Base-by-base conservation (phyloP, 2,329 filamentous ascomycete species). In the Didymella lethalis region DNA sequence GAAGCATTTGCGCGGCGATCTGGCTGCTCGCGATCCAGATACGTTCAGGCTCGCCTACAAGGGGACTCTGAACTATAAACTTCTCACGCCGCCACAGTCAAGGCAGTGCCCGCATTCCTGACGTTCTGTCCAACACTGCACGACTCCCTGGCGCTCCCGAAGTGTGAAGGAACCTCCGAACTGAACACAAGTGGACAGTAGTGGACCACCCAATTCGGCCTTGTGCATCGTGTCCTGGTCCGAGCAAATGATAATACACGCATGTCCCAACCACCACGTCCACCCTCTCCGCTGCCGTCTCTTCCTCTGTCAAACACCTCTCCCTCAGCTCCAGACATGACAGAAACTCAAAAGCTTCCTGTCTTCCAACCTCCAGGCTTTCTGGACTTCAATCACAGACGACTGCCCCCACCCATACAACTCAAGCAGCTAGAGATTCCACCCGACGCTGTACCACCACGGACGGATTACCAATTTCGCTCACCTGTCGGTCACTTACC, bases 311-410 rank as follows among this genome's bases (percentile, higher is more conserved):
- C 76, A 57, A 74, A 71, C 62, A 64, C 69, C 49, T 69, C 67
- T 64, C 69, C 65, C 66, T 65, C 72, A 55, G 57, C 73, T 63
- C 61, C 72, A 72, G 73, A 72, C 58, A 82, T 82, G 80, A 80
- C 80, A 31, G 79, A 81, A 66, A 79, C 77, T 55, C 80, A 81
- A 63, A 79, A 76, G 55, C 73, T 74, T 50, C 77, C 77, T 50
- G 67, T 71, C 50, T 78, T 81, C 50, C 77, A 78, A 29, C 69
- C 75, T 45, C 74, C 78, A 36, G 69, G 68, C 38, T 81, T 79
- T 64, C 68, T 75, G 45, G 75, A 75, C 57, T 75, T 76, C 58
- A 72, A 77, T 38, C 75, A 77, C 64, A 75, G 76, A 49, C 74
- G 75, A 40, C 67, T 77, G 28, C 76, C 78, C 56, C 78, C 78